phyloP scores from a whole-genome alignment of 192 early-diverging fungal genomes.

The Coemansia sp. region DNA sequence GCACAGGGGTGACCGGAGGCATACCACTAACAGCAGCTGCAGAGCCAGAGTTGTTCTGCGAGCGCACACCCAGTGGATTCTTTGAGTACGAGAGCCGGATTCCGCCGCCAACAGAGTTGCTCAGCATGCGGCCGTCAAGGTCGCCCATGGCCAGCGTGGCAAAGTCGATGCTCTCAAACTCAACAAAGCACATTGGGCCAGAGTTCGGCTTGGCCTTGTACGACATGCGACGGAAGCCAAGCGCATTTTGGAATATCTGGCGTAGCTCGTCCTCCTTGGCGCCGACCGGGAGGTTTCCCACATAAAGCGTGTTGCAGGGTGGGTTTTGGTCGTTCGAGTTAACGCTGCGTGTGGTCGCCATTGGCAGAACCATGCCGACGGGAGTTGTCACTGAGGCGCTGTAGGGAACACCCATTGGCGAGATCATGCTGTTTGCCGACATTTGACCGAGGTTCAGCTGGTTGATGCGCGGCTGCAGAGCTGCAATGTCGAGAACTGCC shows the following conservation, averaged over 20 bases:
- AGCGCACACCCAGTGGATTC: conserved; percentile 91
- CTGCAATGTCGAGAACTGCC: conserved; percentile 43
- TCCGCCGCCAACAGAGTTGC: conserved; percentile 87
- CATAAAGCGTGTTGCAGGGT: conserved; percentile 98
- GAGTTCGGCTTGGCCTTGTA: conserved; percentile 81
- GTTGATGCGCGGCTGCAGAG: conserved; percentile 45
- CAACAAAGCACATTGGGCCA: conserved; percentile 99
- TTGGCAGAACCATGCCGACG: conserved; percentile 42
- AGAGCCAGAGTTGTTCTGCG: conserved; percentile 38
- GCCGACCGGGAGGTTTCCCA: conserved; percentile 90
- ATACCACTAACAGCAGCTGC: background rate
- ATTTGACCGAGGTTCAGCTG: conserved; percentile 41
- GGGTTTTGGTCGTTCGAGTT: conserved; percentile 90
- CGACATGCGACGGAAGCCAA: conserved; percentile 88
- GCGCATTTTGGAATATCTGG: conserved; percentile 71
- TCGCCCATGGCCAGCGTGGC: conserved; percentile 87
- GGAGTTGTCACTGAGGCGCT: conserved; percentile 32
- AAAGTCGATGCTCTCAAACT: conserved; percentile 93
- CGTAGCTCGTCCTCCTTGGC: conserved; percentile 89
- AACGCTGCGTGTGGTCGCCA: conserved; percentile 54
- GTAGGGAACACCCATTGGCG: conserved; percentile 46
- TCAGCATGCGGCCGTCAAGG: conserved; percentile 78
- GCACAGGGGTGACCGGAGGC: conserved; percentile 10
- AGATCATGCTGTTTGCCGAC: conserved; percentile 31
- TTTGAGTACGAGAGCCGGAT: conserved; percentile 96